Evolutionary conservation across 768 basidiomycete species (phyloP), one percentile per base, ranked within the genome.

Genomic region (Amanita muscaria): DNA sequence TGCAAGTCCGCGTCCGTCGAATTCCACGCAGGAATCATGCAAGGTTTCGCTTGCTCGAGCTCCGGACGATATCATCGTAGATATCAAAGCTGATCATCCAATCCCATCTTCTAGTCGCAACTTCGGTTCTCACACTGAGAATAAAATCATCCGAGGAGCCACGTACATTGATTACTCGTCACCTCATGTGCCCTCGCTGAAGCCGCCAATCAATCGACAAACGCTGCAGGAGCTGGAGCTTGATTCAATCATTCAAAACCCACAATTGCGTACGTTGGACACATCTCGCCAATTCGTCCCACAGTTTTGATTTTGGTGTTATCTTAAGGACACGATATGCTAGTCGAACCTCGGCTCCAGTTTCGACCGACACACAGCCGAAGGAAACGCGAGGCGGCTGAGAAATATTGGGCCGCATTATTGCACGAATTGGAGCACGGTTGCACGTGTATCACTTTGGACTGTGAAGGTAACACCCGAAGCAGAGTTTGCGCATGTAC

Each of bases 221-320:
- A 89, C 88, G 1, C 70, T 96, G 53, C 80, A 79, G 56, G 88
- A 91, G 57, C 70, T 96, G 40, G 90, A 96, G 59, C 68, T 94
- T 15, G 77, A 83, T 47, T 77, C 83, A 42, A 91, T 94, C 54
- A 71, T 94, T 46, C 78, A 86, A 38, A 91, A 91, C 61, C 88
- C 89, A 18, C 89, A 92, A 59, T 81, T 94, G 48, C 85, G 92
- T 88, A 65, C 67, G 82, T 83, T 16, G 33, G 51, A 36, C 47
- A 39, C 29, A 32, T 22, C 27, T 39, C 44, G 47, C 38, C 44
- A 48, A 49, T 30, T 46, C 43, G 22, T n/a, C 41, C 5, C 31
- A 30, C 39, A 38, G 35, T 47, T 42, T 54, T 36, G 42, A 40
- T 50, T 51, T 50, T 46, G 49, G 51, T 47, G 44, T 41, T n/a